phyloP scores from a whole-genome alignment of 1,139 yeast genomes.

The Entelexis paramagnoliae region DNA sequence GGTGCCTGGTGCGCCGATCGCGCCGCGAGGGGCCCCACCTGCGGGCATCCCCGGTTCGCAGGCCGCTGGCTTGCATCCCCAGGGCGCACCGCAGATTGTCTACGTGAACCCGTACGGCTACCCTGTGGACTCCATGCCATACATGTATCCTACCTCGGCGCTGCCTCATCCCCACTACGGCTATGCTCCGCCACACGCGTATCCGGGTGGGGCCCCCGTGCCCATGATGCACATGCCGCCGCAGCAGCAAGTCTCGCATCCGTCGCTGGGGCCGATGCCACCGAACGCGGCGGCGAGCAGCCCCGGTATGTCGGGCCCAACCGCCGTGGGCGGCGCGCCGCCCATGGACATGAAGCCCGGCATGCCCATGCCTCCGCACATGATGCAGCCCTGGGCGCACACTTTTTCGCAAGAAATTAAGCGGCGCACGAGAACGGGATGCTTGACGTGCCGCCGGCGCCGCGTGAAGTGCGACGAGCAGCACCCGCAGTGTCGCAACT shows the following conservation, averaged over 20 bases:
- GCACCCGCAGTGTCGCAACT: conserved; percentile 62
- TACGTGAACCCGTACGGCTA: conserved; percentile 3
- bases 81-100: neutral
- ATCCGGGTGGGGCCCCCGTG: neutral
- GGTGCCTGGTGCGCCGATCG: neutral
- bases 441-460: conserved; percentile 61
- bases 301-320: no score
- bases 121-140: neutral
- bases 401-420: conserved; percentile 26
- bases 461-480: conserved; percentile 64
- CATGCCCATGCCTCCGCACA: neutral
- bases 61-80: neutral
- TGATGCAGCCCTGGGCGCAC: conserved; percentile 8
- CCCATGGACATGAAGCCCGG: neutral
- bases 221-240: neutral
- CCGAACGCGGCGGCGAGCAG: neutral
- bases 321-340: neutral
- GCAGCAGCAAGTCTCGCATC: neutral
- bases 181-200: neutral
- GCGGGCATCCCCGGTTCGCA: neutral
- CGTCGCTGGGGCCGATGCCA: neutral
- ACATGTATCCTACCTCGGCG: neutral
- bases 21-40: neutral
- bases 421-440: conserved; percentile 58
- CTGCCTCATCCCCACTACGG: neutral